These are phyloP conservation scores for Sporothrix phasma DNA, from an alignment of 2,329 filamentous ascomycete species.

Conservation along the genomic window DNA sequence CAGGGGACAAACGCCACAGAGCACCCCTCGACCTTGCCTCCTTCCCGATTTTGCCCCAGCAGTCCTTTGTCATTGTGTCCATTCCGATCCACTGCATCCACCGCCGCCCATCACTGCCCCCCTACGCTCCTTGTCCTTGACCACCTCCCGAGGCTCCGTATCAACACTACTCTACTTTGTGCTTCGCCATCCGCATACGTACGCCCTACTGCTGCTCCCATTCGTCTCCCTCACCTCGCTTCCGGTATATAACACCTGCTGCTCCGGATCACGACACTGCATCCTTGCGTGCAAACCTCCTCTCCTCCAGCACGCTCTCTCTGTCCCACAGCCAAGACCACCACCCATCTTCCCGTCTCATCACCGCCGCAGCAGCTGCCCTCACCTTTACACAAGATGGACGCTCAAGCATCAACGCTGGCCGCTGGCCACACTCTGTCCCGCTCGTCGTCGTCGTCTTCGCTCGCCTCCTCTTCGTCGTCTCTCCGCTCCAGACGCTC, in stretches of 20 bases:
- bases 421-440: conserved; percentile 1
- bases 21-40: conserved; percentile 5
- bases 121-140: neutral
- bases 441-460: neutral
- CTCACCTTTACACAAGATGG: neutral
- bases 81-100: neutral
- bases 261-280: conserved; percentile 1
- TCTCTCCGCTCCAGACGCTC: conserved; percentile 25
- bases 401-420: neutral
- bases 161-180: no score
- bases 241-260: conserved; percentile 1
- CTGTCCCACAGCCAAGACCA: neutral
- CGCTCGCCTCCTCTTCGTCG: conserved; percentile 23
- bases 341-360: no score
- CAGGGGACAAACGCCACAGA: neutral
- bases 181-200: neutral
- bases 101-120: conserved; percentile 3
- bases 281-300: neutral
- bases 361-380: neutral
- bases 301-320: neutral
- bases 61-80: neutral
- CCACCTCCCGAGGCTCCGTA: neutral
- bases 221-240: neutral
- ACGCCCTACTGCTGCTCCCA: neutral
- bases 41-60: neutral